These are phyloP conservation scores for Trichocladium uniseriatum DNA, from an alignment of 495 filamentous ascomycete genomes.

Conservation along the genomic window DNA sequence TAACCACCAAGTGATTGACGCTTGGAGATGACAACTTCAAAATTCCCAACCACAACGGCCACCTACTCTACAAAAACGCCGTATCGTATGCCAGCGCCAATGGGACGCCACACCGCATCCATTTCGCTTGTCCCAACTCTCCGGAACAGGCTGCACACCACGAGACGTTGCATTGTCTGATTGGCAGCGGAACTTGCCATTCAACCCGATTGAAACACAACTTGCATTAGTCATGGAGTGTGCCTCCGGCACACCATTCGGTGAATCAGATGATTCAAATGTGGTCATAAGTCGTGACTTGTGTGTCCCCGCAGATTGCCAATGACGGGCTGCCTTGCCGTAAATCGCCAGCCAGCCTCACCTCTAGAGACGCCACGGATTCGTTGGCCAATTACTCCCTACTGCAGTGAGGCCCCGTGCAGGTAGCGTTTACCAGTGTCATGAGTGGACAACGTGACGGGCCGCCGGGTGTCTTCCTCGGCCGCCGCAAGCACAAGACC, in stretches of 20 bases:
- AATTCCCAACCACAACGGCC: too few relatives aligned
- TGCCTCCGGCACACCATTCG: neutral
- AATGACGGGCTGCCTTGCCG: too few relatives aligned
- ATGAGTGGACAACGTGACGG: conserved; percentile 1
- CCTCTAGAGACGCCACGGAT: neutral
- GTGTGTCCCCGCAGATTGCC: too few relatives aligned
- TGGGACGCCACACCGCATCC: neutral
- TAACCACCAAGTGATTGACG: too few relatives aligned
- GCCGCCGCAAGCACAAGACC: neutral
- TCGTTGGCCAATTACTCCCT: conserved; percentile 7
- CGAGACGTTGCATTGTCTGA: conserved; percentile 6
- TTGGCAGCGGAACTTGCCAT: neutral
- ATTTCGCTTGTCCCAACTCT: neutral
- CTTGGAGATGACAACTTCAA: too few relatives aligned
- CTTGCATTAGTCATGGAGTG: conserved; percentile 5
- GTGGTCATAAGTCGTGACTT: too few relatives aligned
- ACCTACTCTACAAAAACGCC: too few relatives aligned
- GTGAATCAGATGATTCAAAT: neutral
- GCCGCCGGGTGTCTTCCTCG: neutral
- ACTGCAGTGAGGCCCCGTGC: conserved; percentile 9
- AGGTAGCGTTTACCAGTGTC: neutral
- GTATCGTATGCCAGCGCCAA: too few relatives aligned
- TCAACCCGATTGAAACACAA: neutral
- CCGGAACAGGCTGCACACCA: conserved; percentile 1
- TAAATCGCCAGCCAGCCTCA: neutral